Evolutionary conservation across 306 rosid species (phyloP), one percentile per base, ranked within the genome.

Genomic region (Rosa chinensis): DNA sequence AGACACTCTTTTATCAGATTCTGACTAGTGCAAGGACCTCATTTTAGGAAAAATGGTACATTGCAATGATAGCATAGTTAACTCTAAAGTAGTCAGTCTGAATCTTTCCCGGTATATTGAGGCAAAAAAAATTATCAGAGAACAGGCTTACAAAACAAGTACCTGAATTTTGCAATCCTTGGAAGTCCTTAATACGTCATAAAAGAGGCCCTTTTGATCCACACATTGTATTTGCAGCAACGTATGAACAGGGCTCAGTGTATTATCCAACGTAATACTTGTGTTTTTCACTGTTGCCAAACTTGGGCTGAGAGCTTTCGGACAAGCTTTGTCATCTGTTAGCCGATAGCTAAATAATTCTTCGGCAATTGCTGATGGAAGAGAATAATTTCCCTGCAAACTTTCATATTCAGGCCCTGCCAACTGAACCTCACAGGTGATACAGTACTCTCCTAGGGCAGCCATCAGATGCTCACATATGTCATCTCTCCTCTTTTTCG

Each of bases 361-460:
- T 37, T 93, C 93, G 35, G 91, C 89, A 82, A 89, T 83, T 61
- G 87, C 86, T 5, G 93, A 86, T 32, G 93, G 91, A 89, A 93
- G 92, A 79, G 93, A 87, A 76, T 93, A 87, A 74, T 82, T 82
- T 21, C 97, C 90, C 83, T 89, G 89, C 80, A 90, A 47, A 16
- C 87, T 85, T 84, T 87, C 91, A 63, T 86, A 93, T 82, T 93
- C 98, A 44, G 98, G 97, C 42, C 98, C 98, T 20, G 98, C 97
- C 79, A 91, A 81, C 87, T 93, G 94, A 82, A 93, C 84, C 79
- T 93, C 98, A 82, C 90, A 86, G 70, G 93, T 88, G 75, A 91
- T 87, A 73, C 92, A 90, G 77, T 50, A 79, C 74, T 90, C 90
- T 79, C 95, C 93, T 77, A 91, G 75, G 73, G 89, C 88, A 43